Evolutionary conservation across 2,329 filamentous ascomycete species (phyloP), one percentile per base, ranked within the genome.

Genomic region (Teratosphaeria pseudoeucalypti): DNA sequence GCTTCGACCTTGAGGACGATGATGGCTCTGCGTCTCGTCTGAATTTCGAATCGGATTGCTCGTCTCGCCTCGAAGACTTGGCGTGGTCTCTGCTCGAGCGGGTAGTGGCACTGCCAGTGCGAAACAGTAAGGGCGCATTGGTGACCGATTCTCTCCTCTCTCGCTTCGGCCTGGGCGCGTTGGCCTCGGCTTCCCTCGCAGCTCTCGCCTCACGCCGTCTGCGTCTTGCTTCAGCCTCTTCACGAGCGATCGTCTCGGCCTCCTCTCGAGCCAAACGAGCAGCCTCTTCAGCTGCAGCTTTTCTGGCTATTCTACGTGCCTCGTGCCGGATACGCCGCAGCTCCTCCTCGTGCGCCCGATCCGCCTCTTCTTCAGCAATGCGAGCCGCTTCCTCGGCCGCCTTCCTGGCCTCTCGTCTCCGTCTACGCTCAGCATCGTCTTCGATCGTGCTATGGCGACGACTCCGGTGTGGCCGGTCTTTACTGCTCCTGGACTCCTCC

Each of bases 331-430:
- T 65, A 1, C 60, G 59, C 12, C 66, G 60, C 14, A 66, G 55
- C 54, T 68, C 67, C 54, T 67, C 66, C 43, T 68, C 66, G n/a
- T 69, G 61, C 6, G 65, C 65, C 14, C 62, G 55, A 19, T 39
- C 53, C 5, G 61, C 57, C 54, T 68, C 66, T 57, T 66, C 63
- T 53, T 66, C 64, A 3, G 56, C 54, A 26, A 65, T 60, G 16
- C 66, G 64, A 47, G 64, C 65, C n/a, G 57, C 55, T 55, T 68
- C 65, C 43, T 58, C 55, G 7, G 63, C 64, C 57, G 63, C 64
- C 57, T 57, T 64, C 4, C 64, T 60, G 19, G 60, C 63, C 47
- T 66, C 64, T 29, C 60, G 58, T 14, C 63, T 56, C 53, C 61
- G 56, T 2, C 58, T 57, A 6, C 63, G 62, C 27, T 64, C 64